phyloP scores from a whole-genome alignment of 148 eudicot genomes.

The Simmondsia chinensis region DNA sequence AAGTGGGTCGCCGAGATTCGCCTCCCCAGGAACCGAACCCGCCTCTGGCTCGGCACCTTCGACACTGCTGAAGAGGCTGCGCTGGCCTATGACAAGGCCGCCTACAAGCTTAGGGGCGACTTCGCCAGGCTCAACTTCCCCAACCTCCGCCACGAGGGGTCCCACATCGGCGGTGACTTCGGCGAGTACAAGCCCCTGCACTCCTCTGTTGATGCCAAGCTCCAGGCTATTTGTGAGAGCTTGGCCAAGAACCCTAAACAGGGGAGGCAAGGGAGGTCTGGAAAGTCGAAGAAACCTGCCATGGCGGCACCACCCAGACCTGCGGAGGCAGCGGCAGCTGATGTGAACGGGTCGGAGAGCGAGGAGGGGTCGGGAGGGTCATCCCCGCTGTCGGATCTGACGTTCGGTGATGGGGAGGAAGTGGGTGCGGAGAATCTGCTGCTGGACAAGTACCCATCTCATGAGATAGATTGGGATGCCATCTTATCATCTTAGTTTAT shows the following conservation, averaged over 20 bases:
- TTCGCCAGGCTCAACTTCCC: constrained; percentile 82
- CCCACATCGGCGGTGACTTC: constrained; percentile 64
- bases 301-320: background rate
- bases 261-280: constrained; percentile 14
- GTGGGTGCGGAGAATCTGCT: constrained; percentile 27
- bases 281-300: constrained; percentile 14
- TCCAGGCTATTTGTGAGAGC: constrained; percentile 55
- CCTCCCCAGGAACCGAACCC: constrained; percentile 76
- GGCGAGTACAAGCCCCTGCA: constrained; percentile 85
- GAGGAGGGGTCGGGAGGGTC: constrained; percentile 41
- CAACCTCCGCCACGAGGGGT: constrained; percentile 53
- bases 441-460: constrained; percentile 54
- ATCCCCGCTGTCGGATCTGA: constrained; percentile 55
- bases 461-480: constrained; percentile 91
- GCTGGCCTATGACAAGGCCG: constrained; percentile 87
- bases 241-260: constrained; percentile 43
- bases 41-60: constrained; percentile 83
- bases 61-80: constrained; percentile 95
- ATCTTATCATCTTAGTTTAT: constrained; percentile 17
- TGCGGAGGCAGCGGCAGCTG: constrained; percentile 3
- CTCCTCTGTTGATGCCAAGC: constrained; percentile 71
- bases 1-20: constrained; percentile 98
- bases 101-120: constrained; percentile 86
- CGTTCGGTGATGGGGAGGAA: constrained; percentile 35
- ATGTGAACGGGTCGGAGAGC: constrained; percentile 29